These are phyloP conservation scores for Citrus sp. DNA, from an alignment of 345 rosid species.

Conservation along the genomic window DNA sequence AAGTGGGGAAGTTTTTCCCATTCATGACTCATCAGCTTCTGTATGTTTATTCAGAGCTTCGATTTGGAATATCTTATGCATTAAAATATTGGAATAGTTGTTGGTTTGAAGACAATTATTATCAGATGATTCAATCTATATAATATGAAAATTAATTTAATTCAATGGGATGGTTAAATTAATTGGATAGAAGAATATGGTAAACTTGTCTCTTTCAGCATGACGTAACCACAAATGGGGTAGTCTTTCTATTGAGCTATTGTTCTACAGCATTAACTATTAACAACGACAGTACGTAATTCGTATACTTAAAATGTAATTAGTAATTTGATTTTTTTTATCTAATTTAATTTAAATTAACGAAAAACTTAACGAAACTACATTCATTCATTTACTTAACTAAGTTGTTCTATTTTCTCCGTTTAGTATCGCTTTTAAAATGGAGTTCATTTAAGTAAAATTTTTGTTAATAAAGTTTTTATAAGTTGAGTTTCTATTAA, in stretches of 20 bases:
- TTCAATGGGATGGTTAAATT: not conserved
- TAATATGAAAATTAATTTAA: not conserved
- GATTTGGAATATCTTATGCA: not conserved
- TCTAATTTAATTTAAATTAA: no score
- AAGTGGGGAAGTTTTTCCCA: not conserved
- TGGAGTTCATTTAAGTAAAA: no score
- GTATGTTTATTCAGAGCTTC: not conserved
- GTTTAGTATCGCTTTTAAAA: fast-evolving
- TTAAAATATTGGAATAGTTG: not conserved
- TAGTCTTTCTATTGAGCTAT: no score
- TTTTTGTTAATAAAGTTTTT: no score
- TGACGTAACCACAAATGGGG: no score
- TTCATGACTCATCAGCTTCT: not conserved
- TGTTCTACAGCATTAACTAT: no score
- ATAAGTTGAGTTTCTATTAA: no score
- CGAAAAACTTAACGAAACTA: no score
- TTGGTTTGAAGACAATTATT: not conserved
- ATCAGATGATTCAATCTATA: not conserved
- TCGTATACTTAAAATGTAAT: no score
- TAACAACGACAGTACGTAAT: no score
- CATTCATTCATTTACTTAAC: no score
- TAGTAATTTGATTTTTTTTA: not conserved
- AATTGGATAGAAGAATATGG: not conserved
- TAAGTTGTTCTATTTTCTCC: no score
- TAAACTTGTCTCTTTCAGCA: not conserved